phyloP scores from a whole-genome alignment of 1,139 yeast species.

The Yamadazyma taylorii region DNA sequence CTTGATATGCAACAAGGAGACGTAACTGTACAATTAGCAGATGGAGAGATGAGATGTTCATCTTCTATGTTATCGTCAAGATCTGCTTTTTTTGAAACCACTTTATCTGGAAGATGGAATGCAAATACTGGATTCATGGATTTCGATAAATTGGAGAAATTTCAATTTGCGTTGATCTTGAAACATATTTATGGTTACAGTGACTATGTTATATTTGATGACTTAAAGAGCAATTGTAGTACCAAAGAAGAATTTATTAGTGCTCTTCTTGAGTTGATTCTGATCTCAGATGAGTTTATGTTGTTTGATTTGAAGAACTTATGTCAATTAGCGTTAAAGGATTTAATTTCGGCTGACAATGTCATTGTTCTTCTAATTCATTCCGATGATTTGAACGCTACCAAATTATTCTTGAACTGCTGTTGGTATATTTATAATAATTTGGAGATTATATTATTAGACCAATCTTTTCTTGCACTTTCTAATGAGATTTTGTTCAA shows the following conservation, averaged over 20 bases:
- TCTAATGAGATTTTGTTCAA: slow-evolving; percentile 26
- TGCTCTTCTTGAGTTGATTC: slow-evolving; percentile 57
- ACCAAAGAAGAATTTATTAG: slow-evolving; percentile 47
- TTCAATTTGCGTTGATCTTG: slow-evolving; percentile 53
- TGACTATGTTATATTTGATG: slow-evolving; percentile 46
- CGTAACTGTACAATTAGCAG: slow-evolving; percentile 30
- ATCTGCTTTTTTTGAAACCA: slow-evolving; percentile 63
- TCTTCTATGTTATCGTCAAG: slow-evolving; percentile 54
- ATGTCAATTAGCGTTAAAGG: slow-evolving; percentile 63
- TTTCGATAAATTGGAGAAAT: slow-evolving; percentile 42
- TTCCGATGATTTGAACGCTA: slow-evolving; percentile 52
- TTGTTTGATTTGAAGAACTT: slow-evolving; percentile 58
- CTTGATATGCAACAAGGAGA: slow-evolving; percentile 19
- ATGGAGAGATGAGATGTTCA: slow-evolving; percentile 43
- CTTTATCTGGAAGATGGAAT: slow-evolving; percentile 59
- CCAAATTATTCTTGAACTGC: slow-evolving; percentile 58
- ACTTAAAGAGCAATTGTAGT: slow-evolving; percentile 21
- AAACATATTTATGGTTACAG: slow-evolving; percentile 59
- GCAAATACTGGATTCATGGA: slow-evolving; percentile 20
- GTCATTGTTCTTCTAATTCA: slow-evolving; percentile 57
- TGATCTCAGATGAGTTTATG: slow-evolving; percentile 63
- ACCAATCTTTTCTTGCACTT: slow-evolving; percentile 33
- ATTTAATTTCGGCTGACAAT: slow-evolving; percentile 60
- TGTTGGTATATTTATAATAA: slow-evolving; percentile 70
- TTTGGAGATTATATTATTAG: slow-evolving; percentile 61